Evolutionary conservation across 2,329 filamentous ascomycete genomes (phyloP).

Genomic region (Fusarium torulosum): DNA sequence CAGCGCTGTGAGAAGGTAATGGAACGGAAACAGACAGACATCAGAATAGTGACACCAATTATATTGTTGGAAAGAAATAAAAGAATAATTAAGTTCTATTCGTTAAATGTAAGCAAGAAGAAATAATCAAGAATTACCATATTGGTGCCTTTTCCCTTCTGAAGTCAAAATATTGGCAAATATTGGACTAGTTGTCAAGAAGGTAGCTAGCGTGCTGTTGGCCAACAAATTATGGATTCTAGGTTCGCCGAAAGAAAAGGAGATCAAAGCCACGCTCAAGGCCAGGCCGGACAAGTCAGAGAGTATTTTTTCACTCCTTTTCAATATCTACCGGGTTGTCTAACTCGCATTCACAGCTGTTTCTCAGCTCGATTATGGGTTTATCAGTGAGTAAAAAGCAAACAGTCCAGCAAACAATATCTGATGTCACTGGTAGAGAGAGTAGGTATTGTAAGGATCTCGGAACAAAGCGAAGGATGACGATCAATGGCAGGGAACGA

Average conservation of each 20-base stretch:
- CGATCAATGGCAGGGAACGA: slow-evolving; percentile 21
- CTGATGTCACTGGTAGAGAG: slow-evolving; percentile 19
- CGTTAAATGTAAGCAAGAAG: neutral
- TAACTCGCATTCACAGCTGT: neutral
- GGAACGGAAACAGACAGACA: neutral
- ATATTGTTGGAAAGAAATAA: neutral
- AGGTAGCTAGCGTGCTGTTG: slow-evolving; percentile 5
- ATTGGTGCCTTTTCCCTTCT: neutral
- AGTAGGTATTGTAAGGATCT: too few species aligned
- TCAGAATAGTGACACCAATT: neutral
- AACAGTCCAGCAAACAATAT: slow-evolving; percentile 3
- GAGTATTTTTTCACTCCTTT: slow-evolving; percentile 10
- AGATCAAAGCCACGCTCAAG: neutral
- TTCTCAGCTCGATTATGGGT: neutral
- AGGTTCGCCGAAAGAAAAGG: slow-evolving; percentile 6
- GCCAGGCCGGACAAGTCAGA: slow-evolving; percentile 6
- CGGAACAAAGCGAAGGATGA: slow-evolving; percentile 35
- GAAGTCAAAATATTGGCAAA: slow-evolving; percentile 14
- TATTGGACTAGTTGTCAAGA: slow-evolving; percentile 8
- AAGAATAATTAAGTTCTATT: neutral
- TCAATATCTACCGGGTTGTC: neutral
- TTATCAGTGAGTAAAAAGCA: neutral
- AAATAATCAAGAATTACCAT: neutral
- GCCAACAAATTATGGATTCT: slow-evolving; percentile 1
- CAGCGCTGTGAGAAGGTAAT: too few species aligned